Evolutionary conservation across 345 rosid species (phyloP), one percentile per base, ranked within the genome.

Genomic region (Sisymbrium irio): DNA sequence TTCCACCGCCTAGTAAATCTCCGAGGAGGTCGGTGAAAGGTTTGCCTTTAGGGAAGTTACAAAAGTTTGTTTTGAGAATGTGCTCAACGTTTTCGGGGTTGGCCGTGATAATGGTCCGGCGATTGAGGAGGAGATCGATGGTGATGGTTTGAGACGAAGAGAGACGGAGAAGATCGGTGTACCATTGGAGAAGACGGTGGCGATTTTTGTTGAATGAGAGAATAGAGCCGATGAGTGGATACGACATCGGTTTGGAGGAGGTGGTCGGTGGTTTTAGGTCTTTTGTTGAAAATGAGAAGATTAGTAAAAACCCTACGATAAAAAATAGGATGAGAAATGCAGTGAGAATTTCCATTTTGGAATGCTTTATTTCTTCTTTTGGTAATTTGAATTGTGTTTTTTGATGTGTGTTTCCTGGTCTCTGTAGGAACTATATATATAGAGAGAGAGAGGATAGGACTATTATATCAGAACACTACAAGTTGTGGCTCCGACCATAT

Each of bases 11-110:
- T 12, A 92, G 94, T 44, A 92, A 72, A 62, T 92, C 97, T 0
- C 96, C 93, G 5, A 92, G 88, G 57, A 92, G 82, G 28, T 82
- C 88, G 2, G 91, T 85, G 62, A 92, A 92, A 54, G 92, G 90
- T 59, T 79, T 79, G n/a, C 97, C 97, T 75, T 92, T 92, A 6
- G 97, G 97, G 74, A 82, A 89, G 80, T 92, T 89, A 4, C 12
- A 28, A 79, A 92, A 92, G 56, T 85, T 83, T 25, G 82, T 74
- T 65, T 80, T 92, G 70, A 89, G 94, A 18, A 92, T 71, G 74
- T 92, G 71, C 70, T 89, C 94, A 1, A 92, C 87, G 69, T 89
- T 89, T 73, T 59, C 79, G 0, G 93, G 88, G 49, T 89, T 88
- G 0, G 94, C 89, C 0, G 97, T 92, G 71, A 92, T 83, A 3